These are phyloP conservation scores for Chlorociboria aeruginascens DNA, from an alignment of 495 filamentous ascomycete species.

Conservation along the genomic window DNA sequence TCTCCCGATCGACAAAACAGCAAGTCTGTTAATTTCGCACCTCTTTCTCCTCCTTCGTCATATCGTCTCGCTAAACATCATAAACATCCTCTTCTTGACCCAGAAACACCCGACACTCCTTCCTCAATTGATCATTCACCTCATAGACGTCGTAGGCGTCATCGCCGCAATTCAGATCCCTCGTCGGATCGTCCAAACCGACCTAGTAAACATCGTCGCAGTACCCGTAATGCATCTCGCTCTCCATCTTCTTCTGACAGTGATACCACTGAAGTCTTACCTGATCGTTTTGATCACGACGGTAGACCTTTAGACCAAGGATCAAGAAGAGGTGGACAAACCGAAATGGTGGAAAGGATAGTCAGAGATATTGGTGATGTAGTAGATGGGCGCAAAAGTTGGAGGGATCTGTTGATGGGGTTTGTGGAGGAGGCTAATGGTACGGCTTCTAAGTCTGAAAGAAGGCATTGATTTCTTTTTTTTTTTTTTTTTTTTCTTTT, in stretches of 20 bases:
- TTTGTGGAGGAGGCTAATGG: conserved; percentile 3
- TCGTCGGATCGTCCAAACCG: conserved; percentile 13
- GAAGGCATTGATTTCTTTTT: background rate
- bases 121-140: background rate
- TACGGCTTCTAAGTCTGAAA: background rate
- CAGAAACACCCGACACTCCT: background rate
- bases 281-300: conserved; percentile 52
- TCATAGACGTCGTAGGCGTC: conserved; percentile 8
- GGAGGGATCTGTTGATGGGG: conserved; percentile 16
- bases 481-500: background rate
- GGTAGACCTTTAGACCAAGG: conserved; percentile 34
- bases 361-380: conserved; percentile 9
- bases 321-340: conserved; percentile 5
- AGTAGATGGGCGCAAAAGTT: conserved; percentile 15
- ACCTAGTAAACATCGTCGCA: conserved; percentile 4
- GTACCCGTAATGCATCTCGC: conserved; percentile 3
- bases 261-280: conserved; percentile 33
- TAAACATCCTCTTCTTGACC: background rate
- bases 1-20: background rate
- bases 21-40: conserved; percentile 19
- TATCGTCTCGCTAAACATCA: conserved; percentile 5
- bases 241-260: conserved; percentile 7
- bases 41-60: conserved; percentile 18
- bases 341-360: conserved; percentile 15
- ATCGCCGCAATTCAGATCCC: conserved; percentile 13